Conservation (phyloP, 306 rosid genomes). For the Malus asiatica region DNA sequence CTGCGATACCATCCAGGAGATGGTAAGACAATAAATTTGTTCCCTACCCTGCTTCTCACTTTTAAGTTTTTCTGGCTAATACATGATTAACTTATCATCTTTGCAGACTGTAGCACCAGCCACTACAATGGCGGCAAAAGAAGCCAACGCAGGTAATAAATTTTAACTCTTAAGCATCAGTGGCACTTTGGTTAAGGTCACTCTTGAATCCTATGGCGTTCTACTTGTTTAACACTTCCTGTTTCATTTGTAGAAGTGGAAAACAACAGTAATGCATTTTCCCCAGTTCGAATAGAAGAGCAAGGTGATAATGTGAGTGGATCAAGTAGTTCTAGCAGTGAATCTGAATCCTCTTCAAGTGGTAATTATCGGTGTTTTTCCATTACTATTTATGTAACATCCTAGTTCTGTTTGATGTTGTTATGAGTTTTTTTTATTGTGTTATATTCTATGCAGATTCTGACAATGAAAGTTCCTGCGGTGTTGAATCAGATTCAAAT, state of each 20-base stretch:
- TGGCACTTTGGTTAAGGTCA: not conserved
- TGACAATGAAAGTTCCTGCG: slow-evolving; percentile 57
- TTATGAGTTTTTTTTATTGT: not conserved
- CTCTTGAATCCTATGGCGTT: not conserved
- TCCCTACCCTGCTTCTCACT: not conserved
- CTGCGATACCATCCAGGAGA: slow-evolving; percentile 23
- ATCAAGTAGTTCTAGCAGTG: slow-evolving; percentile 65
- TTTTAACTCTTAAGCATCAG: not conserved
- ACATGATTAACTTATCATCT: slow-evolving; percentile 8
- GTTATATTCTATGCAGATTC: slow-evolving; percentile 50
- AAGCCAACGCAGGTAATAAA: slow-evolving; percentile 42
- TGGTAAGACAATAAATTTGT: slow-evolving; percentile 18
- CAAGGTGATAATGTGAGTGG: slow-evolving; percentile 38
- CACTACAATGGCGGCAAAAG: slow-evolving; percentile 21
- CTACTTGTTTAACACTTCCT: not conserved
- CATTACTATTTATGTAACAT: not conserved
- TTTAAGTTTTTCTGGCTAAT: slow-evolving; percentile 7
- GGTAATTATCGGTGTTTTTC: slow-evolving; percentile 1
- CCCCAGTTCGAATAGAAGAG: slow-evolving; percentile 34
- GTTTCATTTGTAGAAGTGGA: slow-evolving; percentile 12
- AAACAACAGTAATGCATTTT: slow-evolving; percentile 22
- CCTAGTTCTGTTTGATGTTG: not conserved
- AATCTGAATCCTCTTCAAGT: slow-evolving; percentile 47
- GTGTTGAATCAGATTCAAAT: slow-evolving; percentile 62
- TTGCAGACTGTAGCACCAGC: slow-evolving; percentile 36